Base-by-base conservation (phyloP, 2,329 filamentous ascomycete genomes). In the Zasmidium angulare region DNA sequence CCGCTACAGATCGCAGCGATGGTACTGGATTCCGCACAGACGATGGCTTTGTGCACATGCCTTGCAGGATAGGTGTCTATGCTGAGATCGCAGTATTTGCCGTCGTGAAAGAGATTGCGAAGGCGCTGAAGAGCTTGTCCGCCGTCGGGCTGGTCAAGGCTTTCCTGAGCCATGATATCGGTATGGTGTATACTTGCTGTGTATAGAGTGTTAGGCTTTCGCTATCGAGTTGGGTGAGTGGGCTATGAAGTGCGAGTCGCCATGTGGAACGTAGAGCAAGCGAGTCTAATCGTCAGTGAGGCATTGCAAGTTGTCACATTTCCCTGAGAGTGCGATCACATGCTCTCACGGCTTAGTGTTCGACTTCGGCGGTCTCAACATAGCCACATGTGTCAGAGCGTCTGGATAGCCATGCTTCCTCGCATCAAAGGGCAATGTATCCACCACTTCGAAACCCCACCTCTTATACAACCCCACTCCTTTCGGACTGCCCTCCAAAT, bases 391-490 rank as follows among this genome's bases (percentile, higher is more conserved):
- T 46, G 54, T 60, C 56, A 71, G 53, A 29, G 66, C 58, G 20
- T 70, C 62, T 26, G 59, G 56, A 26, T 59, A 57, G 2, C 70
- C 71, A 23, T 59, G 69, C 3, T 67, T 59, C 54, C 57, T 67
- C 50, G 65, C 67, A 64, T 74, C 71, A 31, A 69, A 70, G 3
- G 63, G 60, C 62, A 72, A 48, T 36, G 46, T 55, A 19, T 66
- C 67, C 23, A 71, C 56, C 14, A 58, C 63, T 49, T 71, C 65
- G 58, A 72, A 79, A 31, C 72, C 74, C 63, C 65, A 73, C 55
- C 67, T 69, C 63, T 72, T 72, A 60, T 81, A 81, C 20, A 81
- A 58, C 10, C 68, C 67, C 55, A 70, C 68, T 0, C 74, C 78
- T 50, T 67, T 64, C 22, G 69, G 64, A n/a, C 71, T 75, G 6